Percentiles rank a stretch among this genome's conserved stretches.
These are phyloP conservation scores for Eragrostis curvula DNA, from an alignment of 176 grass and related monocot genomes.

Conservation along the genomic window DNA sequence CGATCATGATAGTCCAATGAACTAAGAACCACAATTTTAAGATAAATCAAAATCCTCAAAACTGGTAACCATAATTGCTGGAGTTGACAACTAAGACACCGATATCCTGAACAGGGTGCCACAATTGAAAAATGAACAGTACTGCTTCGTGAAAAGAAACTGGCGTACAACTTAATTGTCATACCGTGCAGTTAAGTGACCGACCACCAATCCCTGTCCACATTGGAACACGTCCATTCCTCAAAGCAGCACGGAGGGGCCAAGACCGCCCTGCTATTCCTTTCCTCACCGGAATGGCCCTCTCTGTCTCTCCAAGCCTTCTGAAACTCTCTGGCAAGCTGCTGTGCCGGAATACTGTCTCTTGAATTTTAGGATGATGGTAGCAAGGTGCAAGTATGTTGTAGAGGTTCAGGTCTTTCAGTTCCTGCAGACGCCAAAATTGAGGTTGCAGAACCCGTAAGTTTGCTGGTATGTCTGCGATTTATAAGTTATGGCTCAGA, in stretches of 20 bases:
- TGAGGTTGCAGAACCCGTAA: background rate
- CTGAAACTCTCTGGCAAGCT: conserved; percentile 81
- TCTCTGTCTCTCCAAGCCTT: conserved; percentile 79
- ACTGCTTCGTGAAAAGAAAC: background rate
- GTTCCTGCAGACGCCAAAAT: conserved; percentile 50
- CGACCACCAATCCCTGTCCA: conserved; percentile 72
- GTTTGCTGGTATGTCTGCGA: background rate
- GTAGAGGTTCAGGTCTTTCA: conserved; percentile 64
- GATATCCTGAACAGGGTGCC: background rate
- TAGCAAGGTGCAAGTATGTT: conserved; percentile 74
- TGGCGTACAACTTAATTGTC: background rate
- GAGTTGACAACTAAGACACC: background rate
- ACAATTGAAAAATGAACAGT: background rate
- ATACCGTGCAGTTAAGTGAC: conserved; percentile 86
- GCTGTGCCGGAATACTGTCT: conserved; percentile 47
- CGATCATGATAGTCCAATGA: background rate
- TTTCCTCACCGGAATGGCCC: conserved; percentile 74
- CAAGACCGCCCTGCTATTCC: conserved; percentile 89
- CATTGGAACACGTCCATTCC: conserved; percentile 50
- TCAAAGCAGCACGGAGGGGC: conserved; percentile 66
- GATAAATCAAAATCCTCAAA: background rate
- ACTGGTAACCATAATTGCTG: background rate
- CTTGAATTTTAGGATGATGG: conserved; percentile 56
- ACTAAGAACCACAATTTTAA: background rate
- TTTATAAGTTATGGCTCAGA: background rate